Conservation (phyloP, 2,329 filamentous ascomycete species). For the Trichocomaceae sp. region DNA sequence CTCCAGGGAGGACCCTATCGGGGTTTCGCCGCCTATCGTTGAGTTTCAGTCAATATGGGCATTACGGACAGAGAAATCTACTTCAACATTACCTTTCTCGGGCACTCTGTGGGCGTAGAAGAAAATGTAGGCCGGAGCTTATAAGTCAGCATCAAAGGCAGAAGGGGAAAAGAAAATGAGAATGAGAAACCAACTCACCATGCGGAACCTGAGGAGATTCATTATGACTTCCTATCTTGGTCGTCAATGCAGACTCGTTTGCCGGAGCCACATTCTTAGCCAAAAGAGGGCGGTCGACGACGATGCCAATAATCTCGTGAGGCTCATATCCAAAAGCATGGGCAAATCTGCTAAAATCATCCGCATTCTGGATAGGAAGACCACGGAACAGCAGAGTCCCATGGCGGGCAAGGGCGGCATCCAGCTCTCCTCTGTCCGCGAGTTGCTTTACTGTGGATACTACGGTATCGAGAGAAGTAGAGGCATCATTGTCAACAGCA, state of each 20-base stretch:
- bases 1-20: constrained; percentile 45
- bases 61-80: constrained; percentile 17
- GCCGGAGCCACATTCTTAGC: constrained; percentile 43
- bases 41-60: neutral
- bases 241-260: constrained; percentile 45
- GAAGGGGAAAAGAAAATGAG: too few relatives aligned
- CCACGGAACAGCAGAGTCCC: constrained; percentile 44
- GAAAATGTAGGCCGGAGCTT: constrained; percentile 45
- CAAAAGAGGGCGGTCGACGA: constrained; percentile 41
- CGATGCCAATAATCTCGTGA: constrained; percentile 48
- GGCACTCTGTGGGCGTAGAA: constrained; percentile 39
- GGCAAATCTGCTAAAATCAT: constrained; percentile 45
- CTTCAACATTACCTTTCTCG: neutral
- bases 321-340: constrained; percentile 45
- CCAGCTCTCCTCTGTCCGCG: constrained; percentile 25
- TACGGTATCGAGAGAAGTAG: constrained; percentile 27
- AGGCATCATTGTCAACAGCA: constrained; percentile 11
- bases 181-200: constrained; percentile 16
- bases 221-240: constrained; percentile 47
- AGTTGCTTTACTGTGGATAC: constrained; percentile 32
- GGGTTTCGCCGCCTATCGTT: constrained; percentile 35
- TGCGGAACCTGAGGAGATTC: constrained; percentile 48
- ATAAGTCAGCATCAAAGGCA: neutral
- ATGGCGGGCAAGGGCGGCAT: constrained; percentile 40
- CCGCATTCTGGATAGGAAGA: constrained; percentile 40